Evolutionary conservation across 2,329 filamentous ascomycete genomes (phyloP).

Genomic region (Paraconiothyrium brasiliense): DNA sequence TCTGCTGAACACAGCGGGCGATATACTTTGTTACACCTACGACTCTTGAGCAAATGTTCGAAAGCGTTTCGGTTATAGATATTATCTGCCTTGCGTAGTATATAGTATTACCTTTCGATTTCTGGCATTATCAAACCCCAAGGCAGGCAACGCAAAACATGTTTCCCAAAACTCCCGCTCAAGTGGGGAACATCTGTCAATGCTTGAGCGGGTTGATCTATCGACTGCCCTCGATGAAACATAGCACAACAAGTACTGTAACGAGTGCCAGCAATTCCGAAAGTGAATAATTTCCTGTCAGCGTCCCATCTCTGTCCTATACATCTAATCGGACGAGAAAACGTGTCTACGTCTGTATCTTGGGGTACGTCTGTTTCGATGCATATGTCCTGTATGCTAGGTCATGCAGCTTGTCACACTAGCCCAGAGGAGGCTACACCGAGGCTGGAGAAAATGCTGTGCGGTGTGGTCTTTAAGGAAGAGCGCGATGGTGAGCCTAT

Average conservation of each 20-base stretch:
- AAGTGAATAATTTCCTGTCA: not conserved
- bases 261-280: not conserved
- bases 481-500: not conserved
- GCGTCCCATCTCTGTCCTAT: not conserved
- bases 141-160: not conserved
- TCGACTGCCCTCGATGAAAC: not conserved
- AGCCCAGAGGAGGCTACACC: not conserved
- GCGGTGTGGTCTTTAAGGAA: not conserved
- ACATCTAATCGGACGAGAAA: not conserved
- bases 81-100: no score
- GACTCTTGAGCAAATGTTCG: slow-evolving; percentile 4
- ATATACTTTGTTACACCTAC: slow-evolving; percentile 35
- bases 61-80: no score
- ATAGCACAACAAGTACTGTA: not conserved
- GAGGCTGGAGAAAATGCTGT: not conserved
- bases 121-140: not conserved
- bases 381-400: not conserved
- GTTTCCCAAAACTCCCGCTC: not conserved
- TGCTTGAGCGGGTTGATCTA: not conserved
- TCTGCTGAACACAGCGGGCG: slow-evolving; percentile 38
- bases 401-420: not conserved
- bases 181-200: not conserved
- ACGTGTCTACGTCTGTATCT: not conserved
- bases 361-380: not conserved
- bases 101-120: no score